These are phyloP conservation scores for Bipolaris victoriae DNA, from an alignment of 2,329 filamentous ascomycete genomes.

Conservation along the genomic window DNA sequence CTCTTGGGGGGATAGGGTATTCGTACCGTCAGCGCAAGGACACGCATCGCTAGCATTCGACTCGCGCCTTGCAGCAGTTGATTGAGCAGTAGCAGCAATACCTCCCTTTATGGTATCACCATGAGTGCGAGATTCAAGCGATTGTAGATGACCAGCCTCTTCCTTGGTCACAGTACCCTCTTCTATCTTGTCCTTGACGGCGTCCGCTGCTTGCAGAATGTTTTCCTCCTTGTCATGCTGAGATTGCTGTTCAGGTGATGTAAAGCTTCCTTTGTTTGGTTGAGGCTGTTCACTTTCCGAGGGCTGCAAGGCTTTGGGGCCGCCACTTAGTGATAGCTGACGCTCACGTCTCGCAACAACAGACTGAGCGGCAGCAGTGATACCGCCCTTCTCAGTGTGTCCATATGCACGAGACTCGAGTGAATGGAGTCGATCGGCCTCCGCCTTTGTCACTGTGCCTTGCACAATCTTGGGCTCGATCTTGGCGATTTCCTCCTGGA, in stretches of 20 bases:
- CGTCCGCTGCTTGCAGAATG: conserved; percentile 35
- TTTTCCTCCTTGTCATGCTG: conserved; percentile 40
- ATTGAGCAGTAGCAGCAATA: conserved; percentile 37
- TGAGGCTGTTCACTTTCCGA: conserved; percentile 12
- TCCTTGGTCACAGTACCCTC: conserved; percentile 43
- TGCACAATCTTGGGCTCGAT: conserved; percentile 42
- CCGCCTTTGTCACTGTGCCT: conserved; percentile 47
- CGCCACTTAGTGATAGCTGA: conserved; percentile 24
- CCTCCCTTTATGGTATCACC: conserved; percentile 23
- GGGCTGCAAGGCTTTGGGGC: conserved; percentile 5
- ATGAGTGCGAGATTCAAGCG: conserved; percentile 39
- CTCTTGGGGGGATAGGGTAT: conserved; percentile 22
- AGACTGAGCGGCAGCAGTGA: conserved; percentile 50
- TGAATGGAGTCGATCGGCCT: conserved; percentile 51
- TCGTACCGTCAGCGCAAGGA: conserved; percentile 19
- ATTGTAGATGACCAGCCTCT: conserved; percentile 40
- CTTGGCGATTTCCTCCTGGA: conserved; percentile 39
- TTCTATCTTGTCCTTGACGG: conserved; percentile 43
- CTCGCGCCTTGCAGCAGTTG: conserved; percentile 10
- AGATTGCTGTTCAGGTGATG: conserved; percentile 36
- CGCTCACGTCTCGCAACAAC: conserved; percentile 43
- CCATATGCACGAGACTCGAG: conserved; percentile 49
- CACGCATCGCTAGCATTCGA: neutral
- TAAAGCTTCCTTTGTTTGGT: conserved; percentile 19
- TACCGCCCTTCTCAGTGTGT: conserved; percentile 43